Evolutionary conservation across 1,284 basidiomycete genomes (phyloP).

Genomic region (Inonotus obliquus): DNA sequence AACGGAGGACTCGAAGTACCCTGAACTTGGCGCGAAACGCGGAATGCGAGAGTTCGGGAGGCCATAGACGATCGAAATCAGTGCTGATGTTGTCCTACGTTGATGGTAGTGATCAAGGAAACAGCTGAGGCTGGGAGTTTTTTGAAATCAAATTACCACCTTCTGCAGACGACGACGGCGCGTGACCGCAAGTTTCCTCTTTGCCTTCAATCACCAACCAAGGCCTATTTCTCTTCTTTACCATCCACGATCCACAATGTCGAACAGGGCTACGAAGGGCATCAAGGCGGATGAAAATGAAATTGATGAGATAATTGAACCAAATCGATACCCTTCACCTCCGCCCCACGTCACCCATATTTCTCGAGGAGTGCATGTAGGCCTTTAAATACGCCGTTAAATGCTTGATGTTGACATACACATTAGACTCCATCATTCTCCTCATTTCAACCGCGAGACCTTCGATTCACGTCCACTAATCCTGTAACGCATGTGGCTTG

Average conservation of each 20-base stretch:
- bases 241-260: background rate
- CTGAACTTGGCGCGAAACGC: conserved; percentile 36
- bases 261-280: conserved; percentile 8
- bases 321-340: conserved; percentile 57
- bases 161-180: too few relatives aligned
- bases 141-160: too few relatives aligned
- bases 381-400: conserved; percentile 24
- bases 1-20: conserved; percentile 29
- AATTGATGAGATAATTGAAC: conserved; percentile 13
- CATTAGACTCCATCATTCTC: conserved; percentile 68
- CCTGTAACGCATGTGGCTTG: conserved; percentile 72
- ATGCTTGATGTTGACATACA: conserved; percentile 18
- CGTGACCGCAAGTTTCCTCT: background rate
- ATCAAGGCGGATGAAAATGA: conserved; percentile 12
- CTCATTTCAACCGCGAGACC: conserved; percentile 70
- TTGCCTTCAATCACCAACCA: background rate
- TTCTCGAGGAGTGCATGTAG: conserved; percentile 66
- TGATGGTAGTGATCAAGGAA: background rate
- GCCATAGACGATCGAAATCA: conserved; percentile 1
- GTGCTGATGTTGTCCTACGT: background rate
- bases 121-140: background rate
- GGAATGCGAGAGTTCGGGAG: conserved; percentile 25
- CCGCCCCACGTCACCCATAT: conserved; percentile 65
- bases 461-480: conserved; percentile 57
- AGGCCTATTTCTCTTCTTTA: background rate